phyloP scores from a whole-genome alignment of 257 asterid genomes.

The Ligustrum vulgare region DNA sequence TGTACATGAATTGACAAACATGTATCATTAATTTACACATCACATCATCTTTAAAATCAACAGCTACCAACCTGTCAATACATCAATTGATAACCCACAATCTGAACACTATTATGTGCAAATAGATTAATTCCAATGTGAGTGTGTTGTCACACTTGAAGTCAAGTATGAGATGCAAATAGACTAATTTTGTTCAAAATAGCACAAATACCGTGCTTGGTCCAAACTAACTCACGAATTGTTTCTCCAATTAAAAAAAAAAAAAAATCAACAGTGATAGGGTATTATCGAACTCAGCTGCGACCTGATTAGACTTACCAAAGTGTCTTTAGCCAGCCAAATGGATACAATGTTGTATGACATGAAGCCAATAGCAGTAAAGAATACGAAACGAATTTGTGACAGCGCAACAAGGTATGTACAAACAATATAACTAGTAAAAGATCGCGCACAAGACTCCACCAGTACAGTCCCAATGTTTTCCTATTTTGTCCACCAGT shows the following conservation, averaged over 20 bases:
- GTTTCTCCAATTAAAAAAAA: not conserved
- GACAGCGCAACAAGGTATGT: slow-evolving; percentile 35
- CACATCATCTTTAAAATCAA: too few relatives aligned
- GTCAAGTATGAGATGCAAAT: too few relatives aligned
- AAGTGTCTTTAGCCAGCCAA: not conserved
- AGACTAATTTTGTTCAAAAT: not conserved
- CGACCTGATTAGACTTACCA: slow-evolving; percentile 2
- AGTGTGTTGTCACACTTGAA: too few relatives aligned
- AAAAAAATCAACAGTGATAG: not conserved
- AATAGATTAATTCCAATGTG: too few relatives aligned
- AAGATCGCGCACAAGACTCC: slow-evolving; percentile 30
- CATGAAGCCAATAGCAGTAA: slow-evolving; percentile 23
- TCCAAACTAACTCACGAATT: not conserved
- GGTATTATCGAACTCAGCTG: not conserved
- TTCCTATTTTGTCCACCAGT: slow-evolving; percentile 86
- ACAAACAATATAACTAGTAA: slow-evolving; percentile 36
- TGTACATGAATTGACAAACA: too few relatives aligned
- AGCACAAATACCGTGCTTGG: not conserved
- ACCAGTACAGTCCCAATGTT: slow-evolving; percentile 10
- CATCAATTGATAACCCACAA: too few relatives aligned
- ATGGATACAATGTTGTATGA: slow-evolving; percentile 18
- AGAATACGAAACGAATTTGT: slow-evolving; percentile 23
- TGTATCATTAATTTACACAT: too few relatives aligned
- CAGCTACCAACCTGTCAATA: too few relatives aligned
- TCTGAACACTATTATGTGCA: too few relatives aligned